These are phyloP conservation scores for Leishmania braziliensis DNA, from an alignment of 208 protist species.

Conservation along the genomic window DNA sequence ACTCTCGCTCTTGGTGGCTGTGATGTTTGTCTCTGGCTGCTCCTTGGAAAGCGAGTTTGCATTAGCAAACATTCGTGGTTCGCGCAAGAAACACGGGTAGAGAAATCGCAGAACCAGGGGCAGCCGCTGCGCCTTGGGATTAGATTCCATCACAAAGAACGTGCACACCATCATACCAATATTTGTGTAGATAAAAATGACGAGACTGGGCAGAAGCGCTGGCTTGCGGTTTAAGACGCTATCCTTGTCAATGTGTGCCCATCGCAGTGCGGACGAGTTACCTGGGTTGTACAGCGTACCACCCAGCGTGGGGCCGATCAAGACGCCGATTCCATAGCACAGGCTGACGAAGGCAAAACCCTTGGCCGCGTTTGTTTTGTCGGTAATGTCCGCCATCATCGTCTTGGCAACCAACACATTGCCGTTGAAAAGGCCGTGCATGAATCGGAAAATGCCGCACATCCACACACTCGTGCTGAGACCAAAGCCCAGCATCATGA, in stretches of 20 bases:
- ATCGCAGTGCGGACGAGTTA: constrained; percentile 32
- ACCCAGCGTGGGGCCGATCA: constrained; percentile 62
- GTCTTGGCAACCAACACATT: constrained; percentile 81
- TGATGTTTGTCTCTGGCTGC: neutral
- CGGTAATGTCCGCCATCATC: constrained; percentile 75
- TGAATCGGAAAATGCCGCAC: constrained; percentile 58
- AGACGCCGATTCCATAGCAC: constrained; percentile 52
- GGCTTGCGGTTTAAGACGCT: constrained; percentile 48
- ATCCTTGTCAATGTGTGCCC: constrained; percentile 40
- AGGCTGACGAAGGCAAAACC: constrained; percentile 97
- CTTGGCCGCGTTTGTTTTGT: constrained; percentile 63
- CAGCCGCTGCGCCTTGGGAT: constrained; percentile 49
- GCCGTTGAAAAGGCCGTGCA: constrained; percentile 76
- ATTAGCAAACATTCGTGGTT: constrained; percentile 35
- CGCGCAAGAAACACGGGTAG: constrained; percentile 39
- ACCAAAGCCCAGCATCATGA: constrained; percentile 72
- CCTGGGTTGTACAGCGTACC: constrained; percentile 69
- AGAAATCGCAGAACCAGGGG: constrained; percentile 27
- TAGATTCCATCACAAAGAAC: constrained; percentile 63
- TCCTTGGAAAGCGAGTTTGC: neutral
- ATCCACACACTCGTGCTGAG: constrained; percentile 54
- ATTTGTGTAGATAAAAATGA: constrained; percentile 59
- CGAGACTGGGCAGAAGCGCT: constrained; percentile 53
- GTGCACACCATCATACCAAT: constrained; percentile 53
- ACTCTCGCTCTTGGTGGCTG: neutral